Conservation (phyloP, 495 filamentous ascomycete genomes). For the Emericellopsis terricola region DNA sequence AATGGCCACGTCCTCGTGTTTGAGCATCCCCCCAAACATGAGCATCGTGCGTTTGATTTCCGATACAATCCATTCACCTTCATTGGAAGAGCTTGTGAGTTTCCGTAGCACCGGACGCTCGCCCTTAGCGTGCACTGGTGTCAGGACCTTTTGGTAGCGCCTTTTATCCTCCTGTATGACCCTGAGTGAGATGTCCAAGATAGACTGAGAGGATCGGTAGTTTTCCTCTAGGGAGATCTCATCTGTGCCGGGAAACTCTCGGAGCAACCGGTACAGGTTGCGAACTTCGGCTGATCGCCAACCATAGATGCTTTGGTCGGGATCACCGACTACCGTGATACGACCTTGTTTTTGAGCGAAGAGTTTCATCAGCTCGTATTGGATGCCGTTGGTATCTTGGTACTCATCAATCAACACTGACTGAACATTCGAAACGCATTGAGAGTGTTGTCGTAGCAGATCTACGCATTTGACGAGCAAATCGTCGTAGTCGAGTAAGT, state of each 20-base stretch:
- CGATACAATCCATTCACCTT: slow-evolving; percentile 76
- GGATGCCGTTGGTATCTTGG: slow-evolving; percentile 90
- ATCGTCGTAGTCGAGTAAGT: slow-evolving; percentile 91
- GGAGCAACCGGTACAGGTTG: slow-evolving; percentile 66
- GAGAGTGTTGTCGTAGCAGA: slow-evolving; percentile 54
- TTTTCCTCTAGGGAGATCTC: slow-evolving; percentile 86
- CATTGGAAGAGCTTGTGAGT: slow-evolving; percentile 49
- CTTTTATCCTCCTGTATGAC: slow-evolving; percentile 85
- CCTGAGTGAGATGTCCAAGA: slow-evolving; percentile 60
- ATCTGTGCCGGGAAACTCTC: slow-evolving; percentile 56
- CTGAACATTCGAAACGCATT: slow-evolving; percentile 84
- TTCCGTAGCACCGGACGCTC: slow-evolving; percentile 70
- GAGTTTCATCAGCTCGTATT: slow-evolving; percentile 88
- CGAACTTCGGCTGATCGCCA: slow-evolving; percentile 94
- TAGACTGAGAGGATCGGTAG: slow-evolving; percentile 85
- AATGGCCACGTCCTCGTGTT: slow-evolving; percentile 67
- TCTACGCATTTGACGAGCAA: slow-evolving; percentile 71
- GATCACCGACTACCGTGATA: slow-evolving; percentile 92
- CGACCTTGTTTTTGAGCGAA: slow-evolving; percentile 53
- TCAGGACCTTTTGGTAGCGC: slow-evolving; percentile 59
- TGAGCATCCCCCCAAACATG: slow-evolving; percentile 55
- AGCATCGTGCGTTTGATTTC: slow-evolving; percentile 60
- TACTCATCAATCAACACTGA: slow-evolving; percentile 94
- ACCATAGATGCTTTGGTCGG: slow-evolving; percentile 96
- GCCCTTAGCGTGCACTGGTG: slow-evolving; percentile 66